phyloP scores from a whole-genome alignment of 2,329 filamentous ascomycete genomes.

The Ceratocystis variospora region DNA sequence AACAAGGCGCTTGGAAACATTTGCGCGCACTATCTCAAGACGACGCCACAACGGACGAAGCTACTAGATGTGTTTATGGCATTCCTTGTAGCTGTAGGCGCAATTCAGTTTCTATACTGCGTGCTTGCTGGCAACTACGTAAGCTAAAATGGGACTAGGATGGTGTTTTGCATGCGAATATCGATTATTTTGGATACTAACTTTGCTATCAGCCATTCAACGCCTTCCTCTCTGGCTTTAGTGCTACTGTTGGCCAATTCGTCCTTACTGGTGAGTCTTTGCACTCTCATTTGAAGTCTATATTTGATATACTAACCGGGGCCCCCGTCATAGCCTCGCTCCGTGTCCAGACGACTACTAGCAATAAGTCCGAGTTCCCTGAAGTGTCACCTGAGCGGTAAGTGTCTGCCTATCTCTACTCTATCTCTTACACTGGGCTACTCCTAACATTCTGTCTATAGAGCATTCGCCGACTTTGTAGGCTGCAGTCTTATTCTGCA shows the following conservation, averaged over 20 bases:
- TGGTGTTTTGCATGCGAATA: too few relatives aligned
- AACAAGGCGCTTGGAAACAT: conserved; percentile 54
- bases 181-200: neutral
- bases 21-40: conserved; percentile 62
- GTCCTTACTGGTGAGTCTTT: conserved; percentile 64
- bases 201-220: conserved; percentile 67
- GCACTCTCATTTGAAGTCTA: neutral
- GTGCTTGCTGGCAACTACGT: conserved; percentile 88
- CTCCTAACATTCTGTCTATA: conserved; percentile 27
- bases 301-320: neutral
- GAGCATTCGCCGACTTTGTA: conserved; percentile 91
- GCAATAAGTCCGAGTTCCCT: conserved; percentile 66
- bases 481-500: conserved; percentile 91
- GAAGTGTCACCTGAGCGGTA: conserved; percentile 70
- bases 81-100: conserved; percentile 74
- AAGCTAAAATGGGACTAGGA: conserved; percentile 37
- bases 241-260: conserved; percentile 89
- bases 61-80: conserved; percentile 82
- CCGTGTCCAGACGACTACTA: conserved; percentile 79
- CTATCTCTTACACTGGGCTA: neutral
- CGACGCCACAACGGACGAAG: conserved; percentile 82
- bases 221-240: conserved; percentile 91
- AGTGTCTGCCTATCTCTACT: conserved; percentile 18
- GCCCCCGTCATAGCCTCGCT: conserved; percentile 42
- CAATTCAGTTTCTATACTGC: conserved; percentile 88